Evolutionary conservation across 441 rosid genomes (phyloP), one percentile per base, ranked within the genome.

Genomic region (Euphorbia schlechtendalii): DNA sequence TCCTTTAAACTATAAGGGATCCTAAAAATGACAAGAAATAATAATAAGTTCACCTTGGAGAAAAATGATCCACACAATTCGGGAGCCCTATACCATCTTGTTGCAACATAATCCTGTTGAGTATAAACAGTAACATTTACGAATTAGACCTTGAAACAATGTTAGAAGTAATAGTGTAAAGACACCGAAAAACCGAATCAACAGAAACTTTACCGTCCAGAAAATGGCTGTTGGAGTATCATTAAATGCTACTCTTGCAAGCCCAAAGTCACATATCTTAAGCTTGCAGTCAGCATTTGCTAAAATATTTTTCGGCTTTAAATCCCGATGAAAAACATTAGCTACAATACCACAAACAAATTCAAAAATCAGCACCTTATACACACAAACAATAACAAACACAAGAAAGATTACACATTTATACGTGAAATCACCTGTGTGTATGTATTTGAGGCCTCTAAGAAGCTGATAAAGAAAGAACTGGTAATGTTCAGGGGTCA

Each of bases 401-500:
- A 56, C 22, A 7, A 5, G 22, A 72, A 62, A 59, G 52, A 46
- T 17, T 22, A 40, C 34, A 12, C 53, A 18, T 10, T 38, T 28
- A 21, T 30, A 18, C 34, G 12, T 58, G 32, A 66, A 60, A 55
- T 63, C 68, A 92, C 98, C 98, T 84, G 98, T 92, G 78, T 92
- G 98, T 63, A 92, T 90, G 74, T 88, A 92, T 78, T 92, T 92
- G 69, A 92, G 77, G 67, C 96, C 98, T 69, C 98, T 87, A 40
- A 92, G 96, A 74, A 92, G 96, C 83, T 92, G 98, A 72, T 92
- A 92, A 48, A 92, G 92, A 67, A 92, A 92, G 83, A 92, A 92
- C 73, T 92, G 98, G 69, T 92, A 92, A 76, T 92, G 97, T 65
- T 92, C 94, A 61, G 86, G 97, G 32, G 96, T 90, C 73, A 92